A percentile compares a stretch with the other conserved stretches of the same genome.
phyloP scores from a whole-genome alignment of 768 basidiomycete genomes.

The Pulveroboletus frians region DNA sequence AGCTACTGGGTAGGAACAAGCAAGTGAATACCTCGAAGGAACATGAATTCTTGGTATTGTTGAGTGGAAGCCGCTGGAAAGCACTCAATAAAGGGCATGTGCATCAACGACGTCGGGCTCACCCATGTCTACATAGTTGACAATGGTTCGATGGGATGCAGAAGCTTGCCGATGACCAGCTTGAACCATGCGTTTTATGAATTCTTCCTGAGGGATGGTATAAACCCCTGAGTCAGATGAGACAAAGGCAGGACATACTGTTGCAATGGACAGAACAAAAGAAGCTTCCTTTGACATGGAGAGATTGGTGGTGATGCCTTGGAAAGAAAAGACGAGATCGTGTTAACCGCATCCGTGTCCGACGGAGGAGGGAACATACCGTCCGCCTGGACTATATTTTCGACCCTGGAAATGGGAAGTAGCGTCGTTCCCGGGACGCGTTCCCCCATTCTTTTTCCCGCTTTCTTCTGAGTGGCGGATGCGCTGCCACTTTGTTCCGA shows the following conservation, averaged over 20 bases:
- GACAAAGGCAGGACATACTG: conserved; percentile 41
- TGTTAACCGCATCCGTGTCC: conserved; percentile 11
- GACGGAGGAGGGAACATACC: conserved; percentile 39
- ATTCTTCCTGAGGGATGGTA: conserved; percentile 62
- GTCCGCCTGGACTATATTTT: conserved; percentile 76
- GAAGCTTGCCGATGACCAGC: conserved; percentile 64
- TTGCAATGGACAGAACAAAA: conserved; percentile 70
- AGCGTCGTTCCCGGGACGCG: conserved; percentile 63
- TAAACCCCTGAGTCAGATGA: conserved; percentile 9
- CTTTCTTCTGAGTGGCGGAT: conserved; percentile 25
- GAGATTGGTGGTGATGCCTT: conserved; percentile 56
- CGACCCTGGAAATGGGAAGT: conserved; percentile 60
- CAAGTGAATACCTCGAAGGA: conserved; percentile 52
- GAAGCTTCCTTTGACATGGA: conserved; percentile 72
- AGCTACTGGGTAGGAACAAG: neutral
- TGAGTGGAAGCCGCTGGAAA: conserved; percentile 50
- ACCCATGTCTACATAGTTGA: conserved; percentile 79
- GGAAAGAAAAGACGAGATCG: conserved; percentile 9
- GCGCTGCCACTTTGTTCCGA: conserved; percentile 26
- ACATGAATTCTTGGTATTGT: conserved; percentile 65
- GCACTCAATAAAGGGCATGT: conserved; percentile 2
- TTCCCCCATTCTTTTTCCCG: conserved; percentile 29
- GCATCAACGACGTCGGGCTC: conserved; percentile 20
- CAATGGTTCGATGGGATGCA: conserved; percentile 49
- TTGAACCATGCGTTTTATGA: conserved; percentile 69